These are phyloP conservation scores for Ulmus americana DNA, from an alignment of 331 rosid species.

Conservation along the genomic window DNA sequence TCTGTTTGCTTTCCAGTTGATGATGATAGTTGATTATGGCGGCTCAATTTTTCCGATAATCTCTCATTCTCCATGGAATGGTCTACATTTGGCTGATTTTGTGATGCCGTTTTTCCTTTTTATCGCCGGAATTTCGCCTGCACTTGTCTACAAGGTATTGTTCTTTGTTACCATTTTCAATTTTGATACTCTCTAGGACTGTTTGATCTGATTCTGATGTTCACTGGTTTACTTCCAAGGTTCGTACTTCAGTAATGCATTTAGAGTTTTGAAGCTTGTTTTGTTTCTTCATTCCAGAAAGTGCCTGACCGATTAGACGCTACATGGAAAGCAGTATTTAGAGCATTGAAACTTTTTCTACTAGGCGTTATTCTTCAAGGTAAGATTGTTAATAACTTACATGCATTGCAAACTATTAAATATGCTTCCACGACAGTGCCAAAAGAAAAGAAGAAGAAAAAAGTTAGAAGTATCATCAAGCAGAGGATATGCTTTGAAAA, in stretches of 20 bases:
- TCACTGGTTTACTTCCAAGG: neutral
- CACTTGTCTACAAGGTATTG: conserved; percentile 63
- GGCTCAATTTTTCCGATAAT: conserved; percentile 60
- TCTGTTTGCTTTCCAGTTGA: conserved; percentile 42
- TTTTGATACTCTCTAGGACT: neutral
- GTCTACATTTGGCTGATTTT: conserved; percentile 72
- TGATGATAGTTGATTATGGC: conserved; percentile 76
- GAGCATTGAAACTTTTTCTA: conserved; percentile 52
- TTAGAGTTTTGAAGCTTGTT: neutral
- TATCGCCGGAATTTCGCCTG: conserved; percentile 65
- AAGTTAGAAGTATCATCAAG: too few species aligned
- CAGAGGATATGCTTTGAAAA: too few species aligned
- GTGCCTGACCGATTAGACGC: conserved; percentile 45
- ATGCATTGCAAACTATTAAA: too few species aligned
- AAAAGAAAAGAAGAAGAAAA: too few species aligned
- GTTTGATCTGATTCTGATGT: neutral
- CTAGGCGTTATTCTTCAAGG: conserved; percentile 87
- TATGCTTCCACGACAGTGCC: too few species aligned
- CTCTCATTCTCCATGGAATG: conserved; percentile 77
- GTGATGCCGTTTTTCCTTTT: conserved; percentile 88
- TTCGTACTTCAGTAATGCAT: neutral
- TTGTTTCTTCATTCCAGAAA: conserved; percentile 35
- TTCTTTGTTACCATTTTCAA: neutral
- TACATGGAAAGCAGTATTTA: conserved; percentile 47
- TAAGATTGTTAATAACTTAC: conserved; percentile 21